Base-by-base conservation (phyloP, 2,329 filamentous ascomycete species). In the Leptographium wingfieldii region DNA sequence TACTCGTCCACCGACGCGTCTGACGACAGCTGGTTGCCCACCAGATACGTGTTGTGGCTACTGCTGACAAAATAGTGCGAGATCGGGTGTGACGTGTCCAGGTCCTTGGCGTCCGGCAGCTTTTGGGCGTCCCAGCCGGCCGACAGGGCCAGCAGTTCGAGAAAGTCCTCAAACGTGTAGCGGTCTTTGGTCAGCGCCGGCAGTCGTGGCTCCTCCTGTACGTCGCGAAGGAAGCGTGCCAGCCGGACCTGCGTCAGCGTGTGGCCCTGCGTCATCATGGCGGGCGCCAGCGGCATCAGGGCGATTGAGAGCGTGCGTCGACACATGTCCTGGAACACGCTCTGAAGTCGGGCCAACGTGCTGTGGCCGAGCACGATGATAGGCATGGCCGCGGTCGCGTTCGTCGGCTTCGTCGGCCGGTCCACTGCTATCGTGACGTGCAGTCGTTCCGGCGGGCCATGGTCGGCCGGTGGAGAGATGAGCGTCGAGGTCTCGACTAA, bases 51-150 rank as follows among this genome's bases (percentile, higher is more conserved):
- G 70, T 96, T 96, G 76, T 96, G 92, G 69, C 90, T 96, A 65
- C 90, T 95, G 63, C 87, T 95, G 70, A 96, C 92, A 71, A 90
- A 96, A 74, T 96, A 96, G 69, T 95, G 90, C 55, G 87, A 89
- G 61, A 95, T 78, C 4, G 90, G 88, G 58, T 80, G 82, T 0
- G 80, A 80, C 38, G 84, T 70, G 68, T 91, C 86, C 61, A 82
- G 77, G 63, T 73, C 67, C 35, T 73, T 66, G 27, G 71, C 60
- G 9, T 46, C 16, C n/a, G 43, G 43, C 14, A 58, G 56, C 64
- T 68, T 72, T 25, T 73, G 66, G 4, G 79, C 79, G 38, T 76
- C 70, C 67, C 74, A 74, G 35, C 72, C 72, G 56, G 74, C 77
- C 7, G 69, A 65, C 51, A 72, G 69, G 65, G 72, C 73, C 77